These are phyloP conservation scores for Thelonectria blattea DNA, from an alignment of 2,329 filamentous ascomycete species.

Conservation along the genomic window DNA sequence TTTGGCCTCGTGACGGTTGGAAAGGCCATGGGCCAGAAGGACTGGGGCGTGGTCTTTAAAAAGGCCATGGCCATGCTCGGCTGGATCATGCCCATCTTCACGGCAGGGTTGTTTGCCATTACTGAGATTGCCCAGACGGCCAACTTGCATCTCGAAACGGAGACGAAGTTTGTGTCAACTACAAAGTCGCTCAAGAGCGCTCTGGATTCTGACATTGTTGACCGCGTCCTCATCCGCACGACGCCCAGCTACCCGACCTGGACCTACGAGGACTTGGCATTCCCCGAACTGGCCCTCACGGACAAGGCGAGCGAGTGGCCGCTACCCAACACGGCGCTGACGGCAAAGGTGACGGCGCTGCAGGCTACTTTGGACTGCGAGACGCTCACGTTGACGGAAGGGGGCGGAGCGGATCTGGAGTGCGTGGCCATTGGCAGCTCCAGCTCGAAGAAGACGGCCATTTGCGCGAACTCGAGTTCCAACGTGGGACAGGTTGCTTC, in stretches of 20 bases:
- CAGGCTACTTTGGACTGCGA: constrained; percentile 31
- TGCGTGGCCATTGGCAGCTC: constrained; percentile 27
- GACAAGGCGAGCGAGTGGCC: constrained; percentile 29
- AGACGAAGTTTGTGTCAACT: constrained; percentile 32
- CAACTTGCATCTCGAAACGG: constrained; percentile 30
- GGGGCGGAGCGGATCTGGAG: constrained; percentile 26
- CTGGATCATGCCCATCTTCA: constrained; percentile 40
- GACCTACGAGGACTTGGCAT: constrained; percentile 36
- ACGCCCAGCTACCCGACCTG: constrained; percentile 35
- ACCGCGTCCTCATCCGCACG: constrained; percentile 28
- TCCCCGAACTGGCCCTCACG: constrained; percentile 31
- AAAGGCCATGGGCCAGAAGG: constrained; percentile 34
- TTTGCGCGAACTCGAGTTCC: constrained; percentile 27
- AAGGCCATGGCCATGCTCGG: constrained; percentile 36
- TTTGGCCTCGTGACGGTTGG: constrained; percentile 33
- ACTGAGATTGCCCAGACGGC: constrained; percentile 27
- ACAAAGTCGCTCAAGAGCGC: constrained; percentile 23
- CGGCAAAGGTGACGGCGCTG: constrained; percentile 29
- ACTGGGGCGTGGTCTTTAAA: constrained; percentile 39
- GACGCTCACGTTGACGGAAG: constrained; percentile 24
- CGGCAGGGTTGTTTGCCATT: constrained; percentile 37
- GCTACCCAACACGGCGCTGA: constrained; percentile 32
- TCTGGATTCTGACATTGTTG: constrained; percentile 25
- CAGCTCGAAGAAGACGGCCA: constrained; percentile 21
- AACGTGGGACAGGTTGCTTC: constrained; percentile 33